A percentile compares a stretch with the other conserved stretches of the same genome.
Conservation (phyloP, 2,329 filamentous ascomycete species). For the Penicillium glabrum region DNA sequence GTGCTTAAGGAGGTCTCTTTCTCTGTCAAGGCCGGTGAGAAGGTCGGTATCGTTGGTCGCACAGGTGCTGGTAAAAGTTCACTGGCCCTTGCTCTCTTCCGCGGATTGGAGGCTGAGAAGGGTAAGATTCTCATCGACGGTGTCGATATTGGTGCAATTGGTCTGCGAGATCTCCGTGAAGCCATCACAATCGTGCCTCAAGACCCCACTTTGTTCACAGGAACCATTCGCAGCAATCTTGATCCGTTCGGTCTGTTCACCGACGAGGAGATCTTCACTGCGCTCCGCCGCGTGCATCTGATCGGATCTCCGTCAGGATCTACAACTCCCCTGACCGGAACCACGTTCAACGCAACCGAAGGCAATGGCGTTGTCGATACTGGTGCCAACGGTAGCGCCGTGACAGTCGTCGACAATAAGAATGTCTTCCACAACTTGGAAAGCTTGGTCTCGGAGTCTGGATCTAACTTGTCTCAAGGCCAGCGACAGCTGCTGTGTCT, state of each 20-base stretch:
- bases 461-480: constrained; percentile 91
- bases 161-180: constrained; percentile 88
- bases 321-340: constrained; percentile 35
- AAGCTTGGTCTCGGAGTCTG: constrained; percentile 82
- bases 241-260: constrained; percentile 89
- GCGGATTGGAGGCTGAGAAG: constrained; percentile 84
- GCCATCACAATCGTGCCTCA: constrained; percentile 97
- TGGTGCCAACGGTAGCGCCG: constrained; percentile 14
- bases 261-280: constrained; percentile 85
- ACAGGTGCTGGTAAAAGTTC: constrained; percentile 98
- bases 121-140: constrained; percentile 89
- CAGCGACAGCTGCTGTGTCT: constrained; percentile 94
- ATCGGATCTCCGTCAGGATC: constrained; percentile 53
- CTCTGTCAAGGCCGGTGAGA: constrained; percentile 81
- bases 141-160: constrained; percentile 85
- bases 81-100: constrained; percentile 87
- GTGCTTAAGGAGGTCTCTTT: constrained; percentile 83
- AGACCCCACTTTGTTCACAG: constrained; percentile 87
- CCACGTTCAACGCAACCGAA: constrained; percentile 27
- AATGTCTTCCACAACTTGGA: constrained; percentile 89
- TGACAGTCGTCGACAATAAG: constrained; percentile 68
- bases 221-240: constrained; percentile 86
- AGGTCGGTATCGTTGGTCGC: constrained; percentile 92
- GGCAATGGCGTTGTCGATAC: constrained; percentile 13
- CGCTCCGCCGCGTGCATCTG: constrained; percentile 83